Conservation (phyloP, 129 eudicot genomes). For the Escallonia rubra region DNA sequence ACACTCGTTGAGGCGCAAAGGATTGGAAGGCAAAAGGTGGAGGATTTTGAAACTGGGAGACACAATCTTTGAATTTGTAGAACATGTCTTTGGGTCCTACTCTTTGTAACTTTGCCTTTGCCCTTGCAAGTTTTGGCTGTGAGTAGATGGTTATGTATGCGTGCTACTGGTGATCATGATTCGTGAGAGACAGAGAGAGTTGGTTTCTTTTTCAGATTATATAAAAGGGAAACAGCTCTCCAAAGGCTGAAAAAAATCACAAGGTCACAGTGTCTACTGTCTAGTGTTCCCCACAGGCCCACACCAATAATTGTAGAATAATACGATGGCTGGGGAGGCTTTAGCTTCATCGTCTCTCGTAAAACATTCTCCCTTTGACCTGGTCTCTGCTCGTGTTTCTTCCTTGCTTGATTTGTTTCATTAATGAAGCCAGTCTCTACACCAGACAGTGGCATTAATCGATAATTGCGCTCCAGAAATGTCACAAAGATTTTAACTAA, state of each 20-base stretch:
- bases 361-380: constrained; percentile 16
- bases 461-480: no score
- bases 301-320: constrained; percentile 31
- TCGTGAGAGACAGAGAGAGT: not conserved
- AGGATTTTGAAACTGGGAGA: constrained; percentile 20
- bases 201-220: no score
- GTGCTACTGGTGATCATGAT: not conserved
- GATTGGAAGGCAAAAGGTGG: no score
- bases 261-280: no score
- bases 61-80: constrained; percentile 31
- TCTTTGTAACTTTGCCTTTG: not conserved
- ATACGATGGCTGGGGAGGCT: constrained; percentile 8
- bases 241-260: no score
- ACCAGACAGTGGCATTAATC: no score
- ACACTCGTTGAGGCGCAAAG: no score
- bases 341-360: not conserved
- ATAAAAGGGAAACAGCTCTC: no score
- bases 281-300: constrained; percentile 8
- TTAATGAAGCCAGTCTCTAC: no score
- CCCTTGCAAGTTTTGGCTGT: not conserved
- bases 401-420: no score
- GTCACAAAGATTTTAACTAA: no score
- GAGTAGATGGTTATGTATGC: not conserved
- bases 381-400: not conserved
- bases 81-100: constrained; percentile 4